Conservation (phyloP, 257 asterid genomes). For the Solanum corneliomulleri region DNA sequence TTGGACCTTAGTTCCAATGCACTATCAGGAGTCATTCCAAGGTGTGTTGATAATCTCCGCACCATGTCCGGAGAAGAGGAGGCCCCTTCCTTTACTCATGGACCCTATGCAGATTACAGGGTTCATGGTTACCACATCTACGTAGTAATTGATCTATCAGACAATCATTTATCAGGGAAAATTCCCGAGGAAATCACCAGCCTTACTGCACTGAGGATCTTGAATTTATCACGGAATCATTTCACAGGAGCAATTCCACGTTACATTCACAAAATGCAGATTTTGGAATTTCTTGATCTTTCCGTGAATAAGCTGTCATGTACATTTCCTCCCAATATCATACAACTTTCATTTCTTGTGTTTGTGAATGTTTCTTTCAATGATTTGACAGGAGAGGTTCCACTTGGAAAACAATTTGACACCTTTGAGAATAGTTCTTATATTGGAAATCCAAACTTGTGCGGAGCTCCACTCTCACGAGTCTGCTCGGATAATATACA, state of each 20-base stretch:
- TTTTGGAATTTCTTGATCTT: fast-evolving
- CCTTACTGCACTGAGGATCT: fast-evolving
- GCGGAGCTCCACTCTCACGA: not conserved
- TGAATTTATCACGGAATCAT: not conserved
- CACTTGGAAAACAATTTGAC: fast-evolving
- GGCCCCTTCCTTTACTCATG: not conserved
- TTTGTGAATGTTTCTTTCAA: not conserved
- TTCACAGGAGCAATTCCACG: not conserved
- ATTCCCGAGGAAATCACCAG: not conserved
- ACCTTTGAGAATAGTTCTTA: not conserved
- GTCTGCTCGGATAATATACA: not conserved
- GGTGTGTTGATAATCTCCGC: not conserved
- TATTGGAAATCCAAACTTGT: not conserved
- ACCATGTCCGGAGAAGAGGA: not conserved
- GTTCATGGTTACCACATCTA: too few species aligned
- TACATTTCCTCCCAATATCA: not conserved
- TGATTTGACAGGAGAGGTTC: not conserved
- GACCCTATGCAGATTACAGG: not conserved
- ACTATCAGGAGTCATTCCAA: not conserved
- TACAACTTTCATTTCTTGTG: fast-evolving
- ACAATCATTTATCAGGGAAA: not conserved
- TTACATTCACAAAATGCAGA: not conserved
- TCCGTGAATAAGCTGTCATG: not conserved
- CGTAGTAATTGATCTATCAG: not conserved
- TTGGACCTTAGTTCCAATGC: not conserved